A percentile compares a stretch with the other conserved stretches of the same genome.
Evolutionary conservation across 441 rosid genomes (phyloP).

Genomic region (Theobroma grandiflorum): DNA sequence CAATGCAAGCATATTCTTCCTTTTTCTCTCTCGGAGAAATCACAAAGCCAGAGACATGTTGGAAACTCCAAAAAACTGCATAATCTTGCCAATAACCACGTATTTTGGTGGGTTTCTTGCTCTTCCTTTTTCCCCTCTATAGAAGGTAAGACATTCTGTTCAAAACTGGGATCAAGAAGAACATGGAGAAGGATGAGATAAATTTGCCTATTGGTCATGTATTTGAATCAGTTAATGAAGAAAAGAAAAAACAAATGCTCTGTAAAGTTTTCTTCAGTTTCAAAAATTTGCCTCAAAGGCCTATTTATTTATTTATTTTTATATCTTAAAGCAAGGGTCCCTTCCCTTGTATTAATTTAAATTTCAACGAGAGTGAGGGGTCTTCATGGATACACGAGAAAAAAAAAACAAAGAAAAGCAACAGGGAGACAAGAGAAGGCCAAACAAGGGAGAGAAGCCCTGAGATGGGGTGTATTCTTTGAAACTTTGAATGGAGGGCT

Average conservation of each 20-base stretch:
- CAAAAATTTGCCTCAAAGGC: background rate
- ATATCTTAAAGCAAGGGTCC: slow-evolving; percentile 10
- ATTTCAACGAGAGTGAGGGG: slow-evolving; percentile 22
- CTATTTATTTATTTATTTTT: background rate
- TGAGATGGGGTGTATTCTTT: slow-evolving; percentile 14
- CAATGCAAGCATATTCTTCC: background rate
- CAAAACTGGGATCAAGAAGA: background rate
- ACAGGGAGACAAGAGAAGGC: slow-evolving; percentile 22
- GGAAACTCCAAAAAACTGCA: background rate
- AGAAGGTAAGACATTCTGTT: background rate
- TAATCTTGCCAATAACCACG: background rate
- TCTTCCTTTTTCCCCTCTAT: background rate
- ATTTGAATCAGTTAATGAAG: background rate
- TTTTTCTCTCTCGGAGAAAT: background rate
- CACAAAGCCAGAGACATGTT: background rate
- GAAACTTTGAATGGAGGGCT: slow-evolving; percentile 34
- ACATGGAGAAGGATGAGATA: background rate
- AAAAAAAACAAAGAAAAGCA: slow-evolving; percentile 23
- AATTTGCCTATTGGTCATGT: too few relatives aligned
- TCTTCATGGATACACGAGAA: slow-evolving; percentile 32
- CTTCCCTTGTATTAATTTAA: slow-evolving; percentile 20
- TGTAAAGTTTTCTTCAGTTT: background rate
- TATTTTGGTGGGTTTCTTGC: too few relatives aligned
- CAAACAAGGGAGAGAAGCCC: background rate
- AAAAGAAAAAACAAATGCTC: background rate